phyloP scores from a whole-genome alignment of 225 moss, liverwort and hornwort species.

The Antitrichia curtipendula region DNA sequence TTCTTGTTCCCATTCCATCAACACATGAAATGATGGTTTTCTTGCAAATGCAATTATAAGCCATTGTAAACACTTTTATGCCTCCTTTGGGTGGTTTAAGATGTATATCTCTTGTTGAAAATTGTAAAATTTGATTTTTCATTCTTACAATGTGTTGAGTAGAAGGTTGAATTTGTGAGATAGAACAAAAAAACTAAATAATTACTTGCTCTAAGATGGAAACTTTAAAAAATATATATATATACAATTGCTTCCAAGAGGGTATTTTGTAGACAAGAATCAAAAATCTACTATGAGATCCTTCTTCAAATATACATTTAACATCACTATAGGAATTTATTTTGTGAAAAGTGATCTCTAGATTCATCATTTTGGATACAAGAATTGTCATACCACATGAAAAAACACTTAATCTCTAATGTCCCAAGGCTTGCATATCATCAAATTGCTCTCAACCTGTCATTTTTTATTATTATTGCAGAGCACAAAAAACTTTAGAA shows the following conservation, averaged over 20 bases:
- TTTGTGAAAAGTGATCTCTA: rapidly evolving
- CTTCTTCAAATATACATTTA: not conserved
- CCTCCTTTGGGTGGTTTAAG: no score
- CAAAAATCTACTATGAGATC: rapidly evolving
- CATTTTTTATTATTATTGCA: no score
- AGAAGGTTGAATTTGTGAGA: not conserved
- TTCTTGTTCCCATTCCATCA: rapidly evolving
- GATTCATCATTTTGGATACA: not conserved
- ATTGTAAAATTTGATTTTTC: not conserved
- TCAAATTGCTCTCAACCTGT: no score
- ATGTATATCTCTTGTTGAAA: not conserved
- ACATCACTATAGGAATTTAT: not conserved
- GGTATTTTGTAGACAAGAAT: rapidly evolving
- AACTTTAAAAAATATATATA: no score
- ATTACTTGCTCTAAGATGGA: no score
- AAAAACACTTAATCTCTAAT: not conserved
- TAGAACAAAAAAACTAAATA: no score
- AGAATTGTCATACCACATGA: not conserved
- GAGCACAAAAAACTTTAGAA: no score
- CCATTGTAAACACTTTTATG: not conserved
- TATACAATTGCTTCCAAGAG: not conserved
- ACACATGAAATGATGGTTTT: not conserved
- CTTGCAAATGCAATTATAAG: no score
- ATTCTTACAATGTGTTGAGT: not conserved
- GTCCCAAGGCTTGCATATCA: no score